phyloP scores from a whole-genome alignment of 306 rosid genomes.

The Macrotyloma uniflorum region DNA sequence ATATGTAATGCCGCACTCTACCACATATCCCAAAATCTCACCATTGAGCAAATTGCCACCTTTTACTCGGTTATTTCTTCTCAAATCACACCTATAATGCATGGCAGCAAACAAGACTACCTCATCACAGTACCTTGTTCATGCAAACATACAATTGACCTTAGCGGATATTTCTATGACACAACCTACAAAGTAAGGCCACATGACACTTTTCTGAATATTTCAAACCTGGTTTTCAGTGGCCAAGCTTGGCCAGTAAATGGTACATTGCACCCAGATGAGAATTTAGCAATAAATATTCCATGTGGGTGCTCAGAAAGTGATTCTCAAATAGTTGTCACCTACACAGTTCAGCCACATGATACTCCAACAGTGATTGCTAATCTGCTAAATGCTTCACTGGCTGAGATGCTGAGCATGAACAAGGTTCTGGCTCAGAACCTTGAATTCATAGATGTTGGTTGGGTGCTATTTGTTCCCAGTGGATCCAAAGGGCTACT shows the following conservation, averaged over 20 bases:
- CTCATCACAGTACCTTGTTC: conserved; percentile 66
- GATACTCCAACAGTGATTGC: conserved; percentile 57
- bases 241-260: conserved; percentile 55
- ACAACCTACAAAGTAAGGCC: conserved; percentile 40
- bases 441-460: conserved; percentile 23
- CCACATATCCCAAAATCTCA: conserved; percentile 36
- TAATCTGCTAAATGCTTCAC: conserved; percentile 40
- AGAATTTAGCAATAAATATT: conserved; percentile 45
- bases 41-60: conserved; percentile 39
- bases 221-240: conserved; percentile 45
- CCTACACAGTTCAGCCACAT: conserved; percentile 60
- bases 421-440: conserved; percentile 39
- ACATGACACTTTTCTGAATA: conserved; percentile 43
- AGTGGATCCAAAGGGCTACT: conserved; percentile 54
- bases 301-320: conserved; percentile 66
- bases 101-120: conserved; percentile 44
- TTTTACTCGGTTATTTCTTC: conserved; percentile 48
- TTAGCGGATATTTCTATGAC: conserved; percentile 52
- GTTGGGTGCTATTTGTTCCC: conserved; percentile 77
- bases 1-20: conserved; percentile 57
- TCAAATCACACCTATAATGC: conserved; percentile 42
- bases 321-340: conserved; percentile 54
- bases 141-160: conserved; percentile 40
- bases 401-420: conserved; percentile 42
- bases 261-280: background rate